Base-by-base conservation (phyloP, 1,284 basidiomycete species). In the Irpex sp. region DNA sequence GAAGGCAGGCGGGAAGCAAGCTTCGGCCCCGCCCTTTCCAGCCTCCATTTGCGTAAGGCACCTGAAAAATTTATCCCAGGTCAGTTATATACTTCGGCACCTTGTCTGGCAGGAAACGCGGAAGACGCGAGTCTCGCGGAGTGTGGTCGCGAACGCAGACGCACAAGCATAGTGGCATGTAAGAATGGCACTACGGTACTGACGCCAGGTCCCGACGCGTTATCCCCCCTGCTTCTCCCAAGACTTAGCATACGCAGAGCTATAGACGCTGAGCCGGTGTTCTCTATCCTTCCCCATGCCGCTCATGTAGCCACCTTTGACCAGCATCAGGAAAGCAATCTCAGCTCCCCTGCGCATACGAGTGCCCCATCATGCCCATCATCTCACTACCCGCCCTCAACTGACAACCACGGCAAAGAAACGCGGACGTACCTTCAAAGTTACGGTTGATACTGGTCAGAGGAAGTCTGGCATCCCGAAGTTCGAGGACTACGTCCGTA, bases 401-500 rank as follows among this genome's bases (percentile, higher is more conserved):
- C 62, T 8, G 36, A 31, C 13, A 37, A n/a, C 47, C 44, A 15
- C 59, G 13, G 21, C 54, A 21, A 17, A 26, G 40, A 63, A 44
- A 59, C 54, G 36, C n/a, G 21, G 5, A 63, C 64, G 57, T 75
- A 87, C 88, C 85, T 82, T 97, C 95, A 64, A 97, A 89, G 9
- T 88, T 88, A 57, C 88, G 85, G 76, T 99, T 99, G 75, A 98
- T 94, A 68, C 91, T 95, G 15, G 96, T 97, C 63, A 99, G 81
- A 2, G 97, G 97, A 38, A 99, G 81, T 26, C 97, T 86, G 2
- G 96, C 89, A 77, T 99, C 97, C 68, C 97, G 85, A 19, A 96
- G 89, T 79, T 99, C 97, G 66, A 99, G 88, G 60, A 99, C 93
- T 64, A 99, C 86, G 72, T 94, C 94, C 59, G 92, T 96, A 68